A percentile compares a stretch with the other conserved stretches of the same genome.
phyloP scores from a whole-genome alignment of 768 basidiomycete genomes.

The Kwoniella sp. region DNA sequence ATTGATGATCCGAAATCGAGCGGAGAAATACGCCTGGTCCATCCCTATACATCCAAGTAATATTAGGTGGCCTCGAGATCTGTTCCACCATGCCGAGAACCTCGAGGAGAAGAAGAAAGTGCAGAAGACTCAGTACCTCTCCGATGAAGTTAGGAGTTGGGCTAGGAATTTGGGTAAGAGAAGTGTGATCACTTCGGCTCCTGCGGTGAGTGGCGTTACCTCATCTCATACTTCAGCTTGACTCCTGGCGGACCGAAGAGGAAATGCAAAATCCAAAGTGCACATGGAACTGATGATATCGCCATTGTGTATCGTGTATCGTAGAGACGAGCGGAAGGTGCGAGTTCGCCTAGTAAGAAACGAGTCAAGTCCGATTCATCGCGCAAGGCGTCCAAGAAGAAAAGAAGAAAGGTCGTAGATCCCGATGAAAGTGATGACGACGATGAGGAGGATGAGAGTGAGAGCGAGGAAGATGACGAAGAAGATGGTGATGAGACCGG shows the following conservation, averaged over 20 bases:
- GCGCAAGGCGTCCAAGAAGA: conserved; percentile 18
- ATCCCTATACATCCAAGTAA: conserved; percentile 78
- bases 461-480: conserved; percentile 30
- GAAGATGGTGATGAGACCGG: conserved; percentile 8
- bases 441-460: conserved; percentile 30
- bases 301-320: not conserved
- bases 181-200: conserved; percentile 18
- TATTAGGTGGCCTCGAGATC: conserved; percentile 76
- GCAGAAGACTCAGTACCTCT: conserved; percentile 26
- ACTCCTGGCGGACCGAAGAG: too few species aligned
- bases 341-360: conserved; percentile 6
- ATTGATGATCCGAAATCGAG: conserved; percentile 73
- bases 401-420: conserved; percentile 14
- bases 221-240: not conserved
- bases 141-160: conserved; percentile 28
- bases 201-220: conserved; percentile 21
- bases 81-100: conserved; percentile 65
- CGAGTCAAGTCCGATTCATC: conserved; percentile 6
- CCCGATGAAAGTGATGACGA: conserved; percentile 34
- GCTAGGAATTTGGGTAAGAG: conserved; percentile 29
- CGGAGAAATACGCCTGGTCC: conserved; percentile 69
- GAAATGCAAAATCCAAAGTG: not conserved
- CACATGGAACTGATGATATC: not conserved
- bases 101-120: conserved; percentile 18
- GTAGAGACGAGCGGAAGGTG: conserved; percentile 6